These are phyloP conservation scores for Aspergillus glaucus DNA, from an alignment of 2,329 filamentous ascomycete species.

Conservation along the genomic window DNA sequence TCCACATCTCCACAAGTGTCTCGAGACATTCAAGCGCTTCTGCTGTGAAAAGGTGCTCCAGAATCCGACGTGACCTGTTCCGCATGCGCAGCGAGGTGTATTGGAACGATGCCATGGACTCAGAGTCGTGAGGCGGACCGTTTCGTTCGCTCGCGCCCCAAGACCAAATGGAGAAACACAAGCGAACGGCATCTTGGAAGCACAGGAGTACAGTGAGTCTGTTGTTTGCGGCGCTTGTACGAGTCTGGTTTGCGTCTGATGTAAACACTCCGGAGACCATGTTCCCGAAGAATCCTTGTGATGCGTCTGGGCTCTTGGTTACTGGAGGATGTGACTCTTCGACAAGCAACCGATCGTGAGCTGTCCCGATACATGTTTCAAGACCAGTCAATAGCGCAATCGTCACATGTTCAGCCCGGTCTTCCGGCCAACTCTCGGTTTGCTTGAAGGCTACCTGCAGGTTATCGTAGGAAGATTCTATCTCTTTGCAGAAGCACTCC, in stretches of 20 bases:
- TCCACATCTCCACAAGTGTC: slow-evolving; percentile 82
- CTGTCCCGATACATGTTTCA: slow-evolving; percentile 81
- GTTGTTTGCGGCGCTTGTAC: slow-evolving; percentile 84
- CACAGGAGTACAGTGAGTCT: slow-evolving; percentile 89
- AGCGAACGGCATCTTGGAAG: slow-evolving; percentile 89
- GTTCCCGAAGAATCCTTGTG: slow-evolving; percentile 84
- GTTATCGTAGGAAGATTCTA: slow-evolving; percentile 64
- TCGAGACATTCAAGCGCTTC: slow-evolving; percentile 92
- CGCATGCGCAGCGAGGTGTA: slow-evolving; percentile 89
- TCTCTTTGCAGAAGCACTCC: slow-evolving; percentile 77
- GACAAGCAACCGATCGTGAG: slow-evolving; percentile 71
- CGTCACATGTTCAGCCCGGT: slow-evolving; percentile 52
- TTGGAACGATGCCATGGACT: slow-evolving; percentile 72
- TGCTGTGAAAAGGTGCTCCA: slow-evolving; percentile 88
- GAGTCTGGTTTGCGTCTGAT: slow-evolving; percentile 67
- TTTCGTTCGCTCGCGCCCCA: slow-evolving; percentile 62
- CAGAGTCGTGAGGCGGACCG: slow-evolving; percentile 50
- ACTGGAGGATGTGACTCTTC: slow-evolving; percentile 66
- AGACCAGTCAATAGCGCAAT: slow-evolving; percentile 88
- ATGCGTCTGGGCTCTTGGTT: slow-evolving; percentile 72
- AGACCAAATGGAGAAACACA: slow-evolving; percentile 91
- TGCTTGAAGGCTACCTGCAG: slow-evolving; percentile 50
- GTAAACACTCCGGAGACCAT: slow-evolving; percentile 91
- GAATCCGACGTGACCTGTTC: slow-evolving; percentile 75
- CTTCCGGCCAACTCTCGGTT: slow-evolving; percentile 30